phyloP scores from a whole-genome alignment of 2,329 filamentous ascomycete genomes.

The Mycosphaerella sp. region DNA sequence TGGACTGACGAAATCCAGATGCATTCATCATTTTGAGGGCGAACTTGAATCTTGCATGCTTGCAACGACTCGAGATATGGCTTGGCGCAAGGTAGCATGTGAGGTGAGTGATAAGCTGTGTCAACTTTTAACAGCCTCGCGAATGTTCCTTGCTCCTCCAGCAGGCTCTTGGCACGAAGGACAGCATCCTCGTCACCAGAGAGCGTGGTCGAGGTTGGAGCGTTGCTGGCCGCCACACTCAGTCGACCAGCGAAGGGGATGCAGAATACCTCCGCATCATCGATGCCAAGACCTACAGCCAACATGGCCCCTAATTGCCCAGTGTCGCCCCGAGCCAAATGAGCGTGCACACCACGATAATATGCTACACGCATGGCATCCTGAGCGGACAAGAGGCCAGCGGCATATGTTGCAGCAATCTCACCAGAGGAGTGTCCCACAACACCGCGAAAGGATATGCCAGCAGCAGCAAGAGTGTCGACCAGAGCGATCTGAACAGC shows the following conservation, averaged over 20 bases:
- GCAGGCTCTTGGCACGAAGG: conserved; percentile 24
- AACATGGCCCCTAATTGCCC: conserved; percentile 33
- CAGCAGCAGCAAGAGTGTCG: conserved; percentile 33
- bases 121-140: conserved; percentile 38
- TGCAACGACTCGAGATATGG: conserved; percentile 17
- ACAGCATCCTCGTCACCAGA: conserved; percentile 41
- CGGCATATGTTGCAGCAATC: conserved; percentile 32
- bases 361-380: conserved; percentile 24
- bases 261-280: conserved; percentile 19
- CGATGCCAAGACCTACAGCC: conserved; percentile 24
- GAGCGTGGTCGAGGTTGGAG: conserved; percentile 39
- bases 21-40: conserved; percentile 12
- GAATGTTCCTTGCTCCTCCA: conserved; percentile 37
- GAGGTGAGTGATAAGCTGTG: conserved; percentile 42
- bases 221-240: conserved; percentile 34
- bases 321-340: conserved; percentile 6
- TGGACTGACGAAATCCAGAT: conserved; percentile 22
- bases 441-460: conserved; percentile 24
- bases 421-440: conserved; percentile 33
- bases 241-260: conserved; percentile 24
- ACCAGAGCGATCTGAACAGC: conserved; percentile 50
- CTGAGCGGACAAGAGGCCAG: conserved; percentile 21
- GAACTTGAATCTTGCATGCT: conserved; percentile 15
- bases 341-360: conserved; percentile 21
- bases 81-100: conserved; percentile 25